Conservation (phyloP, 129 eudicot genomes). For the Dittrichia graveolens region DNA sequence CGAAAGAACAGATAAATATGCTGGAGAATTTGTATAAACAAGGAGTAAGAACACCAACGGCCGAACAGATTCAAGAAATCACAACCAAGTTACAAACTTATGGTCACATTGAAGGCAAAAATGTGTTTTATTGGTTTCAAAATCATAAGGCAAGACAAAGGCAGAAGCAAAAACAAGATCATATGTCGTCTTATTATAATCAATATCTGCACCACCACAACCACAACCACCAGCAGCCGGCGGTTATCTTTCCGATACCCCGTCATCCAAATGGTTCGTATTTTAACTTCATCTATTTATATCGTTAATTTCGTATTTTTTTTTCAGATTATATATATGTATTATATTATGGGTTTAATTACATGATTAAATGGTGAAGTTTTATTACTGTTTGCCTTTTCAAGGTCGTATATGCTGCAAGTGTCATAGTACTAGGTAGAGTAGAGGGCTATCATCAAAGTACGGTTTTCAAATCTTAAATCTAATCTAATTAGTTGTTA, state of each 20-base stretch:
- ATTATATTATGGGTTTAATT: neutral
- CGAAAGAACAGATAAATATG: conserved; percentile 69
- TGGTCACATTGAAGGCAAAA: conserved; percentile 88
- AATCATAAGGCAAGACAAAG: conserved; percentile 90
- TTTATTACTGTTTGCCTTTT: conserved; percentile 22
- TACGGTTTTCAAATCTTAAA: conserved; percentile 17
- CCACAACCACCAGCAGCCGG: conserved; percentile 12
- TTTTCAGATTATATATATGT: neutral
- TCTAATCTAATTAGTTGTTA: conserved; percentile 11
- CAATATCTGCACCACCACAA: conserved; percentile 34
- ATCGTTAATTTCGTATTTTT: neutral
- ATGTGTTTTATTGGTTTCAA: conserved; percentile 90
- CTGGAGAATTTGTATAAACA: conserved; percentile 61
- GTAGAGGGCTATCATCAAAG: conserved; percentile 15
- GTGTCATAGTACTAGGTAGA: conserved; percentile 4
- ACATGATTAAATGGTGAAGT: conserved; percentile 11
- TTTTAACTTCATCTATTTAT: neutral
- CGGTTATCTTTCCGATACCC: conserved; percentile 30
- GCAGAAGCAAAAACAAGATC: conserved; percentile 71
- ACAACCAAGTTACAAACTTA: conserved; percentile 44
- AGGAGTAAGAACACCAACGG: conserved; percentile 69
- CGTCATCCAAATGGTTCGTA: conserved; percentile 49
- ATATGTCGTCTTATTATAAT: conserved; percentile 46
- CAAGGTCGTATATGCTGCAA: conserved; percentile 18
- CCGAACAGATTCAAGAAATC: conserved; percentile 78